phyloP scores from a whole-genome alignment of 129 eudicot species.

The Escallonia herrerae region DNA sequence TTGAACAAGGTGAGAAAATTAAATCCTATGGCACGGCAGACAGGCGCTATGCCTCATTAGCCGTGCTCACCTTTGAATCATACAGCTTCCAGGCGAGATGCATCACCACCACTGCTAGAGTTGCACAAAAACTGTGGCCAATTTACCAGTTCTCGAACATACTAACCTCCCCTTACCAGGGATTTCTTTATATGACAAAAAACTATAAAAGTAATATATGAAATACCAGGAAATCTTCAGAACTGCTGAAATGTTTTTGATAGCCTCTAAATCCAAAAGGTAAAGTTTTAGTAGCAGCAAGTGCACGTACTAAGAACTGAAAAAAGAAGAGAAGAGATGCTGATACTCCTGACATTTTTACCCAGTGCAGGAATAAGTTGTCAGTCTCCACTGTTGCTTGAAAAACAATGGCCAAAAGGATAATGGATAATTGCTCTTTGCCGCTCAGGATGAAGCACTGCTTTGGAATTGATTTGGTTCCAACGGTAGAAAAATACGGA shows the following conservation, averaged over 20 bases:
- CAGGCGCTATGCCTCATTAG: conserved; percentile 84
- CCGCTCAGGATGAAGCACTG: conserved; percentile 29
- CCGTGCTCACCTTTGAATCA: conserved; percentile 98
- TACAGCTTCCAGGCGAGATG: conserved; percentile 72
- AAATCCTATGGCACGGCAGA: conserved; percentile 91
- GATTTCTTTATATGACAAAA: conserved; percentile 23
- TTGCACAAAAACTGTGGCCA: conserved; percentile 53
- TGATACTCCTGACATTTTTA: conserved; percentile 55
- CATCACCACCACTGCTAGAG: conserved; percentile 83
- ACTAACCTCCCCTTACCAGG: conserved; percentile 93
- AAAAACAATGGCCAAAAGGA: conserved; percentile 34
- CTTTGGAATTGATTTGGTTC: conserved; percentile 18
- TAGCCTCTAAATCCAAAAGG: conserved; percentile 50
- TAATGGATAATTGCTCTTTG: conserved; percentile 45
- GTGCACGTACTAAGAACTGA: conserved; percentile 35
- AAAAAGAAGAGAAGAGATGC: conserved; percentile 46
- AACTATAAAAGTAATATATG: conserved; percentile 22
- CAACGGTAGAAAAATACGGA: conserved; percentile 19
- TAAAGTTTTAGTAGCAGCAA: conserved; percentile 56
- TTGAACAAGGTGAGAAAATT: conserved; percentile 17
- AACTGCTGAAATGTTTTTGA: conserved; percentile 57
- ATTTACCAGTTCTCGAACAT: conserved; percentile 46
- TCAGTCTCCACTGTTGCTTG: conserved; percentile 63
- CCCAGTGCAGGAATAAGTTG: conserved; percentile 53
- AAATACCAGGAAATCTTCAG: conserved; percentile 69